Conservation (phyloP, 805 yeast species). For the Candida caryicola region DNA sequence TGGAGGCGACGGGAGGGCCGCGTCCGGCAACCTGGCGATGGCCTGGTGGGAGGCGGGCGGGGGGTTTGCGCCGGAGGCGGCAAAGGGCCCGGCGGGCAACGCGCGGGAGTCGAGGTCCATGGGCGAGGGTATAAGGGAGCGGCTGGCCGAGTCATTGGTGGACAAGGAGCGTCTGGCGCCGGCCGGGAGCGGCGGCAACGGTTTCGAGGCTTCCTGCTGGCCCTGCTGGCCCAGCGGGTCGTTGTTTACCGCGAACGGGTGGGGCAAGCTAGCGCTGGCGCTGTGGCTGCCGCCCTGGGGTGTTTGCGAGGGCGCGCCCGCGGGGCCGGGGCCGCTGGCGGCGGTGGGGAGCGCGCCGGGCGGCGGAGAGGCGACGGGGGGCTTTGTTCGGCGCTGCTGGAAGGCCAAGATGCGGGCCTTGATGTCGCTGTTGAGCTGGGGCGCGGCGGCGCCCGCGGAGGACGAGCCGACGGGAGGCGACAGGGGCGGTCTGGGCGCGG, state of each 20-base stretch:
- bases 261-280: slow-evolving; percentile 15
- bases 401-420: slow-evolving; percentile 87
- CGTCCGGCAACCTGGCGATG: slow-evolving; percentile 4
- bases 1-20: neutral
- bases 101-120: neutral
- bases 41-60: slow-evolving; percentile 1
- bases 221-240: slow-evolving; percentile 13
- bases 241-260: slow-evolving; percentile 30
- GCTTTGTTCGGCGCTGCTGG: slow-evolving; percentile 64
- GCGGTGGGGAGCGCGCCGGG: too few species aligned
- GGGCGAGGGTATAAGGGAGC: neutral
- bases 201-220: slow-evolving; percentile 10
- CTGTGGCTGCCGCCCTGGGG: slow-evolving; percentile 8
- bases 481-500: slow-evolving; percentile 6
- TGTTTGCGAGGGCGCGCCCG: slow-evolving; percentile 10
- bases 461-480: slow-evolving; percentile 4
- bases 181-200: slow-evolving; percentile 7
- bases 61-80: neutral
- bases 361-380: slow-evolving; percentile 14
- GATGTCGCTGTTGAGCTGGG: slow-evolving; percentile 51
- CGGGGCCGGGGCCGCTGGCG: neutral
- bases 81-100: neutral
- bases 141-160: neutral
- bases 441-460: slow-evolving; percentile 7
- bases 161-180: neutral